Evolutionary conservation across 306 rosid species (phyloP), one percentile per base, ranked within the genome.

Genomic region (Lathyrus aphaca): DNA sequence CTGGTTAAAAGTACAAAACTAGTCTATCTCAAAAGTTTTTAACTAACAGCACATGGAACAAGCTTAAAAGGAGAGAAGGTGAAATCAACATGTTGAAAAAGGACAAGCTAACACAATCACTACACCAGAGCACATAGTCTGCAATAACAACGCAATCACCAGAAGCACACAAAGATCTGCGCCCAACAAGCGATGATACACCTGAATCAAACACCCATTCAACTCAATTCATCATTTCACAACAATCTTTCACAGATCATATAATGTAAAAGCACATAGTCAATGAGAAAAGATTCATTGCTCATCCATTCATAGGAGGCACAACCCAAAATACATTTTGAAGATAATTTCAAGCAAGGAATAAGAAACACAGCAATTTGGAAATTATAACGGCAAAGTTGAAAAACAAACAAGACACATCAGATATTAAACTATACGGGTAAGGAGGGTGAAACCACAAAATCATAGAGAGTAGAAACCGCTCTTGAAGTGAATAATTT

Each of bases 141-240:
- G 96, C 96, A 90, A 88, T 93, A 86, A 87, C 88, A 86, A 87
- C 88, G 89, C 81, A 88, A 88, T 88, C 98, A 85, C 94, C 90
- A 88, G 96, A 93, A 88, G 86, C 87, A 88, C 84, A 93, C 66
- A 93, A 93, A 90, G 91, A 93, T 90, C 96, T 81, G 89, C 87
- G 81, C 88, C 96, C 91, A 93, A 93, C 85, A 90, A 85, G 86
- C 88, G 74, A 72, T 82, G 88, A 85, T 71, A 86, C 75, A 93
- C 96, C 94, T 86, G 96, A 93, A 90, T 88, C 90, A 93, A 88
- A 90, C 82, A 93, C 73, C 81, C 90, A 93, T 82, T 80, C 80
- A 89, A 77, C 97, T 87, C 88, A 92, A 90, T 81, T 77, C 89
- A 88, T 90, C 90, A 77, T 78, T 83, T 82, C 65, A 80, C 84